Conservation (phyloP, 495 filamentous ascomycete genomes). For the Penicillium silybi region DNA sequence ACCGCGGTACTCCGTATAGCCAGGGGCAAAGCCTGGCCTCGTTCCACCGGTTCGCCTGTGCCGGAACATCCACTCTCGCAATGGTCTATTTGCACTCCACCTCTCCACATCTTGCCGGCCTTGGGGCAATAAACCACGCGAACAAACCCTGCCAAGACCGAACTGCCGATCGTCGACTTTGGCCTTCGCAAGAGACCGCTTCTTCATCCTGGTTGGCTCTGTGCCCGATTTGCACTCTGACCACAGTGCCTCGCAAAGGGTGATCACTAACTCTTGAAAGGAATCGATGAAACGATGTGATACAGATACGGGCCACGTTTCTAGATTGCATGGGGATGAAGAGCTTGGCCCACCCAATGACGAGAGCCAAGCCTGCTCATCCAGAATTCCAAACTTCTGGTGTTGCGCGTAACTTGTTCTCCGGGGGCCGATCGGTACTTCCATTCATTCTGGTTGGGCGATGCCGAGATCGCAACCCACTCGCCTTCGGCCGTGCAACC, state of each 20-base stretch:
- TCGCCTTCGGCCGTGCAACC: neutral
- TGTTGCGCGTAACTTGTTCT: neutral
- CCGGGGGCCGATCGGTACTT: neutral
- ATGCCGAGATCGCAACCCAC: constrained; percentile 1
- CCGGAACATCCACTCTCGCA: neutral
- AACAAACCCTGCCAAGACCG: neutral
- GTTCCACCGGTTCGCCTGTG: neutral
- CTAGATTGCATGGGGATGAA: neutral
- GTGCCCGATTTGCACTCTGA: too few relatives aligned
- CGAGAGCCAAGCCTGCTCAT: constrained; percentile 4
- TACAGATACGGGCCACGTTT: neutral
- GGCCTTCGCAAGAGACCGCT: neutral
- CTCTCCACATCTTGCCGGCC: neutral
- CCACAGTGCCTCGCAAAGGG: neutral
- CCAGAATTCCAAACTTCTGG: neutral
- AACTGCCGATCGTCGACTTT: too few relatives aligned
- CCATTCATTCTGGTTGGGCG: constrained; percentile 4
- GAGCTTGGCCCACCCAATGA: constrained; percentile 10
- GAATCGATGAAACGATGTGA: too few relatives aligned
- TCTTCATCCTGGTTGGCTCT: constrained; percentile 5
- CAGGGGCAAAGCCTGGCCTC: constrained; percentile 1
- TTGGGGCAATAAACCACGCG: neutral
- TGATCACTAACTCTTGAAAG: neutral
- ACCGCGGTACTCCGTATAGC: neutral
- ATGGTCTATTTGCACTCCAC: neutral